Evolutionary conservation across 225 moss, liverwort and hornwort species (phyloP), one percentile per base, ranked within the genome.

Genomic region (Sphagnum contortum): DNA sequence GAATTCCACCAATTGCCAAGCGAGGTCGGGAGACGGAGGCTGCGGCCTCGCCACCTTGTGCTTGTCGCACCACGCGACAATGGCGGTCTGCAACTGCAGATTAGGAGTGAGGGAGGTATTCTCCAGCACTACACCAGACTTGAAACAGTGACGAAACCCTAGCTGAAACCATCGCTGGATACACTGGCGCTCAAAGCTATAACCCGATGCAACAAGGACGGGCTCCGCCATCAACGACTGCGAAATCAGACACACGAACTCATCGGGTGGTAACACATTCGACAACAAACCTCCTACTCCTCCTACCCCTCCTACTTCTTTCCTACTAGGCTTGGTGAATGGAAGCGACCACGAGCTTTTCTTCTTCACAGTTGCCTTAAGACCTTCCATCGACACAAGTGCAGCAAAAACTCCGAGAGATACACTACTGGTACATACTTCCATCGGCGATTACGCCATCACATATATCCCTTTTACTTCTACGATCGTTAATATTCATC

Each of bases 61-160:
- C 73, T 80, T 80, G 61, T 73, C 71, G 60, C 86, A 87, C 86
- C 86, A 87, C 4, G 75, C 66, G 64, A 68, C 76, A 46, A 87
- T 83, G 48, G 79, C 66, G 75, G 73, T 61, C 59, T 62, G 70
- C 65, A 87, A 57, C 7, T 77, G 77, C 44, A 80, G 60, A 47
- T 87, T 87, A 50, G 83, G 80, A 47, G 80, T 82, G 5, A 83
- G 75, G 52, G 68, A 77, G 14, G 63, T 62, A 57, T 75, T 77
- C 62, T 71, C 80, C 73, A 87, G 58, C 48, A 12, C 11, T 48
- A 73, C 66, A 6, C 83, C 83, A 10, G 76, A 77, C 75, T 83
- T 76, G n/a, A 71, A 78, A 65, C 86, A 87, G 66, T 76, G 70
- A 8, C 64, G 64, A 29, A 48, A 49, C 10, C 64, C 64, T 4